These are phyloP conservation scores for Chaetomium tenue DNA, from an alignment of 495 filamentous ascomycete species.

Conservation along the genomic window DNA sequence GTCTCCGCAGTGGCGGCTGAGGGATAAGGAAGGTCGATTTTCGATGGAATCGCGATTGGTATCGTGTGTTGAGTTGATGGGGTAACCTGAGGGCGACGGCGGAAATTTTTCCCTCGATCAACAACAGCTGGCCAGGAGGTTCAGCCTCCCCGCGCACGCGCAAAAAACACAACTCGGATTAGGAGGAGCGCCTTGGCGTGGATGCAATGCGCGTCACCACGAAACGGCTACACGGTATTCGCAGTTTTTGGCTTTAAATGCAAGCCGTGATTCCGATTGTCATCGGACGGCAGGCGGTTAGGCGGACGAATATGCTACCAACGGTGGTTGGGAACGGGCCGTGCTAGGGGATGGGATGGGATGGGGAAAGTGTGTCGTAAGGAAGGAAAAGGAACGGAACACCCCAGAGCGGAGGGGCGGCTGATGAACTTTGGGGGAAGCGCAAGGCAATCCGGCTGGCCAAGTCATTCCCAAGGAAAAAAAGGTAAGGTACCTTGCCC, in stretches of 20 bases:
- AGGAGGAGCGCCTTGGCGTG: constrained; percentile 19
- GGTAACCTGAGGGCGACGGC: constrained; percentile 1
- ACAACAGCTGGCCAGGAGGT: constrained; percentile 7
- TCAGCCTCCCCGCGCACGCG: constrained; percentile 18
- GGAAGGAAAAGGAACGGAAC: constrained; percentile 21
- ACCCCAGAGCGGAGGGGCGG: constrained; percentile 21
- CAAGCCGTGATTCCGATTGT: not conserved
- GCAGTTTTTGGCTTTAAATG: not conserved
- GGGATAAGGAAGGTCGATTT: not conserved
- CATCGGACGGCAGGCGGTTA: not conserved
- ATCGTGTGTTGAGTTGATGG: not conserved
- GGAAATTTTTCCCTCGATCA: constrained; percentile 18
- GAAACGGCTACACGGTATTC: not conserved
- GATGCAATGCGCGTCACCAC: constrained; percentile 19
- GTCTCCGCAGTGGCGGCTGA: not conserved
- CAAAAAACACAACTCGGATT: constrained; percentile 17
- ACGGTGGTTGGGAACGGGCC: constrained; percentile 1
- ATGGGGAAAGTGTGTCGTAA: constrained; percentile 10
- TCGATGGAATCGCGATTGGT: constrained; percentile 7
- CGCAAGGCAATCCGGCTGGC: constrained; percentile 22
- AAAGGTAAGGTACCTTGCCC: constrained; percentile 21
- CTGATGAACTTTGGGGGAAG: constrained; percentile 24
- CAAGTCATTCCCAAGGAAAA: constrained; percentile 22
- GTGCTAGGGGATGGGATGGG: too few species aligned
- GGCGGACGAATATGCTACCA: not conserved